phyloP scores from a whole-genome alignment of 768 basidiomycete genomes.

The Amanita rubescens region DNA sequence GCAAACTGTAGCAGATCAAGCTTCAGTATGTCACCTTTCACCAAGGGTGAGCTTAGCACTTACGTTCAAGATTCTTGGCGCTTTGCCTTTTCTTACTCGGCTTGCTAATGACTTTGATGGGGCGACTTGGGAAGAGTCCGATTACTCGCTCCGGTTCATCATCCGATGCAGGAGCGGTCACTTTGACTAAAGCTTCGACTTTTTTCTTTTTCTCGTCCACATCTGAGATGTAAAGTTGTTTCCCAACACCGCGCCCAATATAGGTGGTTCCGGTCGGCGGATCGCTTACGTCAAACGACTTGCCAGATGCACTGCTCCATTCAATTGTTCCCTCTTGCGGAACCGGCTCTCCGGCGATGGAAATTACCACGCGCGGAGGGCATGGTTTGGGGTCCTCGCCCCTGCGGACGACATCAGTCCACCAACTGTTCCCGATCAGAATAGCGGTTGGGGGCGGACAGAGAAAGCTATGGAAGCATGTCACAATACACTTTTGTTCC shows the following conservation, averaged over 20 bases:
- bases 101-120: conserved; percentile 99
- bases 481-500: not conserved
- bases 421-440: conserved; percentile 93
- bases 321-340: conserved; percentile 82
- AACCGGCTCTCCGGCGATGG: conserved; percentile 85
- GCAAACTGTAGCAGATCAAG: conserved; percentile 51
- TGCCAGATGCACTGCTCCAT: conserved; percentile 83
- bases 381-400: conserved; percentile 69
- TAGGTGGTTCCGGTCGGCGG: conserved; percentile 80
- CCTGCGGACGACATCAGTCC: conserved; percentile 72
- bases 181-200: conserved; percentile 88
- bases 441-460: conserved; percentile 92
- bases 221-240: conserved; percentile 92
- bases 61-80: conserved; percentile 87
- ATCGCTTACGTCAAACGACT: conserved; percentile 74
- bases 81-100: conserved; percentile 96
- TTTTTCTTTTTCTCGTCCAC: conserved; percentile 94
- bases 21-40: conserved; percentile 9
- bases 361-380: conserved; percentile 79
- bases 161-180: conserved; percentile 72
- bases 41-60: conserved; percentile 31
- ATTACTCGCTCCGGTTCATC: conserved; percentile 79
- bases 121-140: conserved; percentile 83
- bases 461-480: conserved; percentile 53
- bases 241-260: conserved; percentile 89